Evolutionary conservation across 192 early-diverging fungal genomes (phyloP).

Genomic region (Linnemannia schmuckeri): DNA sequence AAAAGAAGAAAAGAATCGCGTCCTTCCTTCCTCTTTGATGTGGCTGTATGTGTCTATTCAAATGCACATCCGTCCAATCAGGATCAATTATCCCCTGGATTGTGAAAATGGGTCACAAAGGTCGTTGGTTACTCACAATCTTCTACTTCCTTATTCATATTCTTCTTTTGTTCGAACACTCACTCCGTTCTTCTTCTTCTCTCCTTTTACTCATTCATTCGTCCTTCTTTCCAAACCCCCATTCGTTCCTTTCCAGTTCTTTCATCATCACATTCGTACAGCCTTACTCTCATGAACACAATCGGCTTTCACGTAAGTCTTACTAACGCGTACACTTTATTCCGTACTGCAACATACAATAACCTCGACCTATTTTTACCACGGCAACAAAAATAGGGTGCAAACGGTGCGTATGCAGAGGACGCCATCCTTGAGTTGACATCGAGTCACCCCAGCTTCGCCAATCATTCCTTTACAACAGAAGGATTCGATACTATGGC

Average conservation of each 20-base stretch:
- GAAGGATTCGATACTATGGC: slow-evolving; percentile 51
- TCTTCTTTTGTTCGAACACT: not conserved
- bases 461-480: slow-evolving; percentile 33
- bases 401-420: slow-evolving; percentile 53
- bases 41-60: not conserved
- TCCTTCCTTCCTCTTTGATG: not conserved
- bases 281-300: slow-evolving; percentile 25
- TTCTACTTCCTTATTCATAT: not conserved
- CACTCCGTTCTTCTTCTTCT: not conserved
- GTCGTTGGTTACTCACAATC: not conserved
- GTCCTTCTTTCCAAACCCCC: not conserved
- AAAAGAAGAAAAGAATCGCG: not conserved
- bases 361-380: not conserved
- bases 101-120: slow-evolving; percentile 4
- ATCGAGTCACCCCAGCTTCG: slow-evolving; percentile 44
- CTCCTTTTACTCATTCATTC: not conserved
- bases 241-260: not conserved
- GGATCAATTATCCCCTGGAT: no score
- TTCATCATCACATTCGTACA: not conserved
- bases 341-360: not conserved
- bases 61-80: no score
- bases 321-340: not conserved
- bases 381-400: slow-evolving; percentile 19
- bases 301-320: slow-evolving; percentile 50
- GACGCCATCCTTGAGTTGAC: slow-evolving; percentile 54